These are phyloP conservation scores for Plasmodium yoelii DNA, from an alignment of 169 alveolate genomes.

Conservation along the genomic window DNA sequence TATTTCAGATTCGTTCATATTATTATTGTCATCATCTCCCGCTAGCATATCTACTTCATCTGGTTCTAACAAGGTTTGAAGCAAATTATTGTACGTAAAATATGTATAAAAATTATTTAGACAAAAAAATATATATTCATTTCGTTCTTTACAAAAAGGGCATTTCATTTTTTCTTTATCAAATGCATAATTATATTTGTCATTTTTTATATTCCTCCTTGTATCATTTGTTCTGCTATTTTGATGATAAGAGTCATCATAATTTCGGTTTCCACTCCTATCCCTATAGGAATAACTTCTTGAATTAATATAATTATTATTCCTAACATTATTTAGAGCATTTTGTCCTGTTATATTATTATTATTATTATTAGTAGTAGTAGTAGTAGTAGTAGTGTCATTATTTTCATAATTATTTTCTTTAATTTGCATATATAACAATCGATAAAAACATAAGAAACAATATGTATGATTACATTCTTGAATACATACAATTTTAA, in stretches of 20 bases:
- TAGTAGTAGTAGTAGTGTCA: not conserved
- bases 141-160: slow-evolving; percentile 75
- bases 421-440: slow-evolving; percentile 63
- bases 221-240: slow-evolving; percentile 11
- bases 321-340: not conserved
- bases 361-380: not conserved
- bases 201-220: slow-evolving; percentile 28
- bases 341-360: not conserved
- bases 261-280: not conserved
- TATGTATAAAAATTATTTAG: slow-evolving; percentile 75
- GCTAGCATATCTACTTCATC: not conserved
- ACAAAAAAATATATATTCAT: slow-evolving; percentile 73
- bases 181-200: slow-evolving; percentile 43
- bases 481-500: slow-evolving; percentile 70
- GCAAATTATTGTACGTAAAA: slow-evolving; percentile 67
- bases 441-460: slow-evolving; percentile 72
- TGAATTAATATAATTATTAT: not conserved
- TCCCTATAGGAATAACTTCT: not conserved
- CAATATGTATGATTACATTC: slow-evolving; percentile 76
- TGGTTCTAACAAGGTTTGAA: slow-evolving; percentile 37
- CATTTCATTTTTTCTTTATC: slow-evolving; percentile 65
- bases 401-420: slow-evolving; percentile 44
- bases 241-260: not conserved
- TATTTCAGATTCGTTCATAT: not conserved
- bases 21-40: not conserved